Evolutionary conservation across 2,329 filamentous ascomycete species (phyloP), one percentile per base, ranked within the genome.

Genomic region (Exophiala alcalophila): DNA sequence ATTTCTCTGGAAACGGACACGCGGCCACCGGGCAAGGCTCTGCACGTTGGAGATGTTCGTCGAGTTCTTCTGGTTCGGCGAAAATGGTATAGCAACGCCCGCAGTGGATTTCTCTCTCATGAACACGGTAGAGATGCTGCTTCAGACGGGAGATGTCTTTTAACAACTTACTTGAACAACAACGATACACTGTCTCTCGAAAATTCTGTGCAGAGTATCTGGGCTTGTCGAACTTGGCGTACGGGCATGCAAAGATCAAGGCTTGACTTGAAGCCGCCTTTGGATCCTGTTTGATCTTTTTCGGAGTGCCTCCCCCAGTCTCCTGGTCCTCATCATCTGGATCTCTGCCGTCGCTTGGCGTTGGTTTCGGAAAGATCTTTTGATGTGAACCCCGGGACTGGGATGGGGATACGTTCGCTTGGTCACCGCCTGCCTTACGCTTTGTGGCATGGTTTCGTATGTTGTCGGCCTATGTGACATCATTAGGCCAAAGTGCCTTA

Each of bases 91-190:
- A 56, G 28, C 54, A 56, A 7, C 47, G 39, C 14, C 26, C 25
- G 26, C 54, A 56, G 19, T 52, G 45, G 20, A 40, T 30, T 4
- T 33, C 16, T 11, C 48, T 48, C 44, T 40, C 51, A 34, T 56
- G 54, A n/a, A 56, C 48, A 10, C 54, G 52, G 21, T 55, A 53
- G 5, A 56, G 41, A 38, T 56, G 54, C 29, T 56, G 54, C 41
- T 56, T 56, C 15, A 56, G 45, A 16, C 54, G 44, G 24, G 54
- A 55, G 16, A 54, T 51, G 31, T 55, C 52, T n/a, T 47, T 38
- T 45, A 44, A 55, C 21, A 49, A 50, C n/a, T 50, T 50, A 20
- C 47, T 49, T 11, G 50, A 47, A 29, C 54, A 56, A 16, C 45
- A 32, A 9, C 54, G 50, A 36, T 56, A 56, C 5, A 49, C 36